A percentile compares a stretch with the other conserved stretches of the same genome.
Evolutionary conservation across 331 rosid genomes (phyloP).

Genomic region (Phaseolus coccineus): DNA sequence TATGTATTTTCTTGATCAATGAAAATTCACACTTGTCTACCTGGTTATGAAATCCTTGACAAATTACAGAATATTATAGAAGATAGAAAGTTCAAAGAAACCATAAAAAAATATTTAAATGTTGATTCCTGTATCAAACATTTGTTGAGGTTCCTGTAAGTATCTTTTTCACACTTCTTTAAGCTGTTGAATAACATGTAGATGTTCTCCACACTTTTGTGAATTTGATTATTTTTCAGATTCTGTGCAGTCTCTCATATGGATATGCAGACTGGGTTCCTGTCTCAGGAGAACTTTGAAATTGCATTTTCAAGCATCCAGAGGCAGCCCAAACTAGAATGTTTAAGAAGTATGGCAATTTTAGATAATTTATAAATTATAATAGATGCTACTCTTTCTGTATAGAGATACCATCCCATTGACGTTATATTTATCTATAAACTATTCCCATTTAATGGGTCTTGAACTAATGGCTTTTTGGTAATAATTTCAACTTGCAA

Average conservation of each 20-base stretch:
- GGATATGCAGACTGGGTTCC: slow-evolving; percentile 75
- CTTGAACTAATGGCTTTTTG: slow-evolving; percentile 35
- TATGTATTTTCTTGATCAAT: slow-evolving; percentile 25
- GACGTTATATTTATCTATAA: neutral
- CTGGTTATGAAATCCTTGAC: slow-evolving; percentile 67
- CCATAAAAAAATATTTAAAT: slow-evolving; percentile 53
- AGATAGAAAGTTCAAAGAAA: slow-evolving; percentile 68
- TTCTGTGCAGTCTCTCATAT: slow-evolving; percentile 77
- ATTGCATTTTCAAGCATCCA: slow-evolving; percentile 68
- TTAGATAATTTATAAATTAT: neutral
- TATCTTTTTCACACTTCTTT: slow-evolving; percentile 42
- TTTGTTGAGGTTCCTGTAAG: slow-evolving; percentile 82
- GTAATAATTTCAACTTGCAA: slow-evolving; percentile 37
- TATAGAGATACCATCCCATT: slow-evolving; percentile 8
- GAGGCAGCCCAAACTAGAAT: slow-evolving; percentile 83
- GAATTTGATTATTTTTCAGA: slow-evolving; percentile 55
- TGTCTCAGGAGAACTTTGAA: slow-evolving; percentile 70
- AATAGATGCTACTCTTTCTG: neutral
- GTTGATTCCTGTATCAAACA: slow-evolving; percentile 69
- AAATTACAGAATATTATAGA: slow-evolving; percentile 69
- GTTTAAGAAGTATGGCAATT: slow-evolving; percentile 67
- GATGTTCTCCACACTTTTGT: slow-evolving; percentile 40
- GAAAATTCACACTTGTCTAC: slow-evolving; percentile 25
- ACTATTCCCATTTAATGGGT: neutral
- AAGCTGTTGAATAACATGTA: slow-evolving; percentile 17